phyloP scores from a whole-genome alignment of 768 basidiomycete genomes.

The Leucosporidium scottii region DNA sequence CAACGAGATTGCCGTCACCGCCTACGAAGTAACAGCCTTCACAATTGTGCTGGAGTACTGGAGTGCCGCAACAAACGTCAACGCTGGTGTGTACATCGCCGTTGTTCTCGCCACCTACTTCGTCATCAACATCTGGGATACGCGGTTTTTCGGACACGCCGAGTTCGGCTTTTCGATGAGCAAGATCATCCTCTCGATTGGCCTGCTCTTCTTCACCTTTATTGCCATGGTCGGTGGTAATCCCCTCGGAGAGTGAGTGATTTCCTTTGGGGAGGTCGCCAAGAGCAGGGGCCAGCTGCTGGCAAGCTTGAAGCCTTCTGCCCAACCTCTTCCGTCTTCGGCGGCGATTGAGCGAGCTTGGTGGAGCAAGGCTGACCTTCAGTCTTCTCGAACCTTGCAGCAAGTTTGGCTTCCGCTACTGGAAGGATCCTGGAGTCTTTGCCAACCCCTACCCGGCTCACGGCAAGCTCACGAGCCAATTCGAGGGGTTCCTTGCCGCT shows the following conservation, averaged over 20 bases:
- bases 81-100: not conserved
- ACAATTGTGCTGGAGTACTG: constrained; percentile 41
- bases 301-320: too few relatives aligned
- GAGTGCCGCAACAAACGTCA: not conserved
- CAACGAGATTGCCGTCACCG: constrained; percentile 37
- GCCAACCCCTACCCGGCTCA: constrained; percentile 40
- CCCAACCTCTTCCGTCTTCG: too few relatives aligned
- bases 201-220: constrained; percentile 39
- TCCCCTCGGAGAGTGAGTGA: not conserved
- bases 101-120: not conserved
- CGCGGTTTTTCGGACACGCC: constrained; percentile 13
- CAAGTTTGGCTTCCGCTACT: constrained; percentile 41
- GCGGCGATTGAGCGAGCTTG: too few relatives aligned
- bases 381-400: not conserved
- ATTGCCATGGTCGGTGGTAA: constrained; percentile 33
- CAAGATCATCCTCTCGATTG: constrained; percentile 42
- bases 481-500: constrained; percentile 44
- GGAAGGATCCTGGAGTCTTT: constrained; percentile 24
- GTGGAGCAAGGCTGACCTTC: too few relatives aligned
- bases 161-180: constrained; percentile 42
- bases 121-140: constrained; percentile 5
- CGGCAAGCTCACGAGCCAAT: not conserved
- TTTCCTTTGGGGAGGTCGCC: not conserved
- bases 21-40: constrained; percentile 23
- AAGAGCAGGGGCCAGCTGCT: too few relatives aligned